Evolutionary conservation across 2,329 filamentous ascomycete species (phyloP), one percentile per base, ranked within the genome.

Genomic region (Nannizziopsis barbatae): DNA sequence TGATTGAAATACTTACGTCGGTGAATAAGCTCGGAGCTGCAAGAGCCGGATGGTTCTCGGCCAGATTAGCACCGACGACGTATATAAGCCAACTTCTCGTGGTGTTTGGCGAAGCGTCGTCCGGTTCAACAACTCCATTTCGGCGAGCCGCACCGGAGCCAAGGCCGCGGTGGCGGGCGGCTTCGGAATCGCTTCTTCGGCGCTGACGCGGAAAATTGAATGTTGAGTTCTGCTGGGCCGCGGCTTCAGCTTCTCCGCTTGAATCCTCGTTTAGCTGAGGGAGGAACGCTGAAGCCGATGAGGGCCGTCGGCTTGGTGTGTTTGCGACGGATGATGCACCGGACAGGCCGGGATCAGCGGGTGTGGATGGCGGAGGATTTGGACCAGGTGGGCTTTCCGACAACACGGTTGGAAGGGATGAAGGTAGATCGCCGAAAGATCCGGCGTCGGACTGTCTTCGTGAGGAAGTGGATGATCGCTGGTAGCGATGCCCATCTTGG

Each of bases 1-100:
- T 20, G 39, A 17, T 38, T 10, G 27, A 30, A 32, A 42, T 37
- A 59, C 69, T 62, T 67, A 80, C 79, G 63, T 84, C 80, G 14
- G 80, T 84, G 60, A 83, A 84, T 9, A 84, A 68, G 55, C 79
- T 83, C 10, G 80, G 81, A 15, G 81, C 82, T 6, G 80, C 81
- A 52, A 84, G 75, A 17, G 82, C 81, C 17, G 80, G 81, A 59
- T 84, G 80, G 55, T 83, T 81, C 56, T 83, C 80, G 1, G 81
- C 80, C 46, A 83, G 76, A 55, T 80, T 83, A 37, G 80, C 81
- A 39, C 80, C 80, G 45, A 84, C 75, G 7, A 84, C 80, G 59
- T 84, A 84, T 46, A 84, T 83, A 57, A 84, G 75, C 80, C 80
- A 84, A 62, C 79, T 84, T 55, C 80, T 69, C 47, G 77, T 78